Conservation (phyloP, 768 basidiomycete genomes). For the Leccinum pellstonianum region DNA sequence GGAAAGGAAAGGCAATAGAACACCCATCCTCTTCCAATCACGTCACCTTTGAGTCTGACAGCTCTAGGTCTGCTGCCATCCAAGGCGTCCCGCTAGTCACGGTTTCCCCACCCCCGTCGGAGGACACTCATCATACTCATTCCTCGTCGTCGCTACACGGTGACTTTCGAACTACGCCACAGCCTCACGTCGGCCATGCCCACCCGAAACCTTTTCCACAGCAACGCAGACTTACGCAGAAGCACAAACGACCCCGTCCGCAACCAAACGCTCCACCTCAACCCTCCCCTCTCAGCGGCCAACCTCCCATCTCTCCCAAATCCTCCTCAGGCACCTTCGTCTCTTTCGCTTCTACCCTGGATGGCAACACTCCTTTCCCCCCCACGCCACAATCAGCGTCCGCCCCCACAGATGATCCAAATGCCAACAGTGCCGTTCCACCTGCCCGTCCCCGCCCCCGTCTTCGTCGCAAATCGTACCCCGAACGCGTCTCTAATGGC, state of each 20-base stretch:
- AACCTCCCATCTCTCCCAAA: slow-evolving; percentile 24
- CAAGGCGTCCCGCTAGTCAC: slow-evolving; percentile 11
- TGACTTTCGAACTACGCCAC: slow-evolving; percentile 5
- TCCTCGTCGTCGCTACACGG: neutral
- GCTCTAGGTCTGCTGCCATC: neutral
- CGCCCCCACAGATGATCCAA: neutral
- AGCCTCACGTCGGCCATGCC: slow-evolving; percentile 2
- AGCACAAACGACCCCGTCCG: slow-evolving; percentile 17
- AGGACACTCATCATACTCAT: neutral
- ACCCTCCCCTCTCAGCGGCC: slow-evolving; percentile 12
- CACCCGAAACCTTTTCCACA: slow-evolving; percentile 6
- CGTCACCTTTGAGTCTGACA: slow-evolving; percentile 16
- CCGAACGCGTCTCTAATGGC: slow-evolving; percentile 24
- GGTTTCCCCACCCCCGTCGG: slow-evolving; percentile 17
- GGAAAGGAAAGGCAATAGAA: slow-evolving; percentile 12
- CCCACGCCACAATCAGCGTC: neutral
- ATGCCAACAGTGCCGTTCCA: neutral
- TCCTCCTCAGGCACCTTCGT: slow-evolving; percentile 30
- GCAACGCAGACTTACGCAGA: slow-evolving; percentile 4
- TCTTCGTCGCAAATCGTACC: slow-evolving; percentile 22
- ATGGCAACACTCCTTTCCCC: slow-evolving; percentile 12
- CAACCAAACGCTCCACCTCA: slow-evolving; percentile 19
- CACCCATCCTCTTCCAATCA: neutral
- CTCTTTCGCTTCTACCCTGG: slow-evolving; percentile 19
- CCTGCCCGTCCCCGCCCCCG: slow-evolving; percentile 18